phyloP scores from a whole-genome alignment of 2,329 filamentous ascomycete species.

The Exophiala aquamarina region DNA sequence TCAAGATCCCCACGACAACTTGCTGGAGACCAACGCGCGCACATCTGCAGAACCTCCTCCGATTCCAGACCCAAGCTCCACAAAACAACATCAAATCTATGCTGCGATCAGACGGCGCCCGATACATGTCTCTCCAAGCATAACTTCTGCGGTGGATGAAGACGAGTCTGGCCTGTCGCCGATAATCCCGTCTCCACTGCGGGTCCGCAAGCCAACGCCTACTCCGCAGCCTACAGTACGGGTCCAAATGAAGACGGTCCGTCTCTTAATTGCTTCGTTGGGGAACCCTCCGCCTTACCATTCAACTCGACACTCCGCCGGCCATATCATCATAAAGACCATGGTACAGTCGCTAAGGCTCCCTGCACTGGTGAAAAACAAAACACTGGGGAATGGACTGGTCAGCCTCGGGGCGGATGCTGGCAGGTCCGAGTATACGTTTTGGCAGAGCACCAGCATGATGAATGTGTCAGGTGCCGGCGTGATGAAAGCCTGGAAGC shows the following conservation, averaged over 20 bases:
- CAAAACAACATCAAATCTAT: conserved; percentile 8
- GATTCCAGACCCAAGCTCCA: not conserved
- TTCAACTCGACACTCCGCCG: conserved; percentile 81
- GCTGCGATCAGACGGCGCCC: conserved; percentile 15
- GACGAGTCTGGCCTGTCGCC: conserved; percentile 4
- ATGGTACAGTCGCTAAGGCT: conserved; percentile 56
- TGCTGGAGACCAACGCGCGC: too few relatives aligned
- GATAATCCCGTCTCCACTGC: conserved; percentile 15
- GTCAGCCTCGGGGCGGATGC: conserved; percentile 48
- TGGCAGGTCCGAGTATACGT: conserved; percentile 56
- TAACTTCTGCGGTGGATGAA: not conserved
- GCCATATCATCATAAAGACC: conserved; percentile 71
- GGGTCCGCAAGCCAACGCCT: conserved; percentile 14
- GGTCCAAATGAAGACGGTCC: conserved; percentile 30
- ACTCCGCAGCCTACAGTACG: not conserved
- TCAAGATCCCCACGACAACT: too few relatives aligned
- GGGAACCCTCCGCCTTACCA: conserved; percentile 79
- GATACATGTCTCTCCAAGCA: conserved; percentile 11
- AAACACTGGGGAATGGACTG: conserved; percentile 50
- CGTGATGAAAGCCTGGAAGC: conserved; percentile 64
- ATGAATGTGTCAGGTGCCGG: conserved; percentile 86
- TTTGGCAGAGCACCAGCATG: conserved; percentile 71
- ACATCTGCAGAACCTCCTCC: not conserved
- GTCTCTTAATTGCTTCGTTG: conserved; percentile 78
- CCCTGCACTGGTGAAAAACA: conserved; percentile 51